Percentiles rank a stretch among this genome's conserved stretches.
Conservation (phyloP, 1,139 yeast species). For the Geotrichum candidum region DNA sequence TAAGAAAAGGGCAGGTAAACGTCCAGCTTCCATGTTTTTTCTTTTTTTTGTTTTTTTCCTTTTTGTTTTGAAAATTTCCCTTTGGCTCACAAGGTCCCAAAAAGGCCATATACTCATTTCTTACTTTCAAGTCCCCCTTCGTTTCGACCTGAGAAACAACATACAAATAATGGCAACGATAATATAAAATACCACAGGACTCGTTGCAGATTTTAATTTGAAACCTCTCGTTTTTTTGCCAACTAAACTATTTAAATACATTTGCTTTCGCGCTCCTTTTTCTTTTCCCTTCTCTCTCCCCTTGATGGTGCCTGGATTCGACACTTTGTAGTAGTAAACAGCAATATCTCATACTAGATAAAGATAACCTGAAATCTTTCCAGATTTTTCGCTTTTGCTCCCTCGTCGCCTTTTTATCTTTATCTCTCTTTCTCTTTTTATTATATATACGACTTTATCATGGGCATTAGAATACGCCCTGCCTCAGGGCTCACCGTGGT, state of each 20-base stretch:
- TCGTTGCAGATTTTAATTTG: not conserved
- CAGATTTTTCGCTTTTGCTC: not conserved
- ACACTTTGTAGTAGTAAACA: not conserved
- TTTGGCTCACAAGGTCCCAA: too few relatives aligned
- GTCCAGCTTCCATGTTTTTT: too few relatives aligned
- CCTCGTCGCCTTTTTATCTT: not conserved
- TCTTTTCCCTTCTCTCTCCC: not conserved
- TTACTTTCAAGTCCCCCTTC: too few relatives aligned
- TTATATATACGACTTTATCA: constrained; percentile 17
- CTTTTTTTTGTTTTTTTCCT: too few relatives aligned
- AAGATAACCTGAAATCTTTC: not conserved
- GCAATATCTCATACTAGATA: not conserved
- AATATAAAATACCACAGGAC: too few relatives aligned
- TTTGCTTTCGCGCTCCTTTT: not conserved
- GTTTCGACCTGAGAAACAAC: too few relatives aligned
- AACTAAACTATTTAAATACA: not conserved
- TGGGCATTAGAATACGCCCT: constrained; percentile 35
- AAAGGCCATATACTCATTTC: too few relatives aligned
- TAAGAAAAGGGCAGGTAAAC: too few relatives aligned
- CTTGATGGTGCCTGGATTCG: not conserved
- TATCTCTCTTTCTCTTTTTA: not conserved
- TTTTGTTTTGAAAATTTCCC: too few relatives aligned
- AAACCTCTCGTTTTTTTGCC: not conserved
- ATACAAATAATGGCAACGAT: too few relatives aligned
- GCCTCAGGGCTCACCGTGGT: constrained; percentile 40